These are phyloP conservation scores for Cucurbita argyrosperma DNA, from an alignment of 306 rosid genomes.

Conservation along the genomic window DNA sequence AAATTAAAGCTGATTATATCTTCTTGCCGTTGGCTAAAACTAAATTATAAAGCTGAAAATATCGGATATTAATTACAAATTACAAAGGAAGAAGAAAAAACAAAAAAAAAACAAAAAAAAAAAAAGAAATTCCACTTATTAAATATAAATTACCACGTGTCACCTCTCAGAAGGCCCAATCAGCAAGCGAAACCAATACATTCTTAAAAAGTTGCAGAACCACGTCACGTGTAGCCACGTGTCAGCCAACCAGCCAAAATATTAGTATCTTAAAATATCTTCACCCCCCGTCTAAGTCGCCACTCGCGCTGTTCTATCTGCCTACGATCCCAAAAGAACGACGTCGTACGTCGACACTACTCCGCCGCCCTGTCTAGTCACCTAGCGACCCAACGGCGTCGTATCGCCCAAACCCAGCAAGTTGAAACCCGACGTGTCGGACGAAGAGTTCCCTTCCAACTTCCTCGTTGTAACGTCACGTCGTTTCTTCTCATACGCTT, in stretches of 20 bases:
- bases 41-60: too few species aligned
- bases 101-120: too few species aligned
- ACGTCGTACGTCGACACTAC: background rate
- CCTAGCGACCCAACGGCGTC: background rate
- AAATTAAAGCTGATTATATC: too few species aligned
- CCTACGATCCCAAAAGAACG: background rate
- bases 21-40: too few species aligned
- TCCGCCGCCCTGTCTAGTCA: background rate
- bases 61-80: too few species aligned
- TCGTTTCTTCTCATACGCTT: slow-evolving; percentile 30
- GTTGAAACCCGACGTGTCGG: background rate
- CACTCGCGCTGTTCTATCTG: background rate
- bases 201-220: background rate
- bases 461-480: background rate
- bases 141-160: background rate
- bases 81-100: too few species aligned
- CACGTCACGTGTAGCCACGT: slow-evolving; percentile 5
- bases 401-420: background rate
- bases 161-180: background rate
- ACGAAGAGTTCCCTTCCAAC: slow-evolving; percentile 17
- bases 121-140: background rate
- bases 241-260: background rate
- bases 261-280: background rate
- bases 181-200: background rate
- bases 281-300: background rate